Evolutionary conservation across 1,284 basidiomycete species (phyloP), one percentile per base, ranked within the genome.

Genomic region (Apiotrichum porosum): DNA sequence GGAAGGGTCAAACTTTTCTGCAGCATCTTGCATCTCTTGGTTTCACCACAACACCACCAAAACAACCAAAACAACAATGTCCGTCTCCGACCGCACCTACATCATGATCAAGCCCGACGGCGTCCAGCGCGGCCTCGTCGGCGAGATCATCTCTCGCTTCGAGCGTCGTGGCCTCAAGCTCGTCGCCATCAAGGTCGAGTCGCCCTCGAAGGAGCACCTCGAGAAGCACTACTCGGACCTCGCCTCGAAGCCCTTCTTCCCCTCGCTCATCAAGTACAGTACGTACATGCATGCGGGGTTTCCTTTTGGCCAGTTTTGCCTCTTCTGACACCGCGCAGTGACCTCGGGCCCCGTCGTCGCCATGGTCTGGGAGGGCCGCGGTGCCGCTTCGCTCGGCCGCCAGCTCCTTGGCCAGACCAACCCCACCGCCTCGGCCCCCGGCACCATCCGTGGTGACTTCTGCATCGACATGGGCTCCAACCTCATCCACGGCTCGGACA

Each of bases 281-380:
- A 44, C 47, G 68, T 64, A 5, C 36, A 19, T 15, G 28, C 21
- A 47, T 37, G 8, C 18, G n/a, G 17, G 19, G 40, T 5, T 6
- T 3, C 24, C n/a, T n/a, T n/a, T n/a, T n/a, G n/a, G 37, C 21
- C 37, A n/a, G 15, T 10, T 24, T 26, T 18, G 21, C 36, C 21
- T 32, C 13, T 32, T 19, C 4, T 10, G 6, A 23, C 32, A 17
- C 48, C 44, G 6, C 14, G 2, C 47, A 66, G 65, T 97, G 93
- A 81, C 83, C 49, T 83, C 88, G 57, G 94, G 94, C 57, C 94
- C 94, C 63, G 94, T 99, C 63, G 85, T 95, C 67, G 88, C 82
- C 68, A 95, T 97, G 84, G 94, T 94, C 67, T 97, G 91, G 83
- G 82, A 97, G 78, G 94, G 94, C 64, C 84, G 93, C 66, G 90